Percentiles rank a stretch among this genome's conserved stretches.
phyloP scores from a whole-genome alignment of 805 yeast species.

The Yarrowia divulgata region DNA sequence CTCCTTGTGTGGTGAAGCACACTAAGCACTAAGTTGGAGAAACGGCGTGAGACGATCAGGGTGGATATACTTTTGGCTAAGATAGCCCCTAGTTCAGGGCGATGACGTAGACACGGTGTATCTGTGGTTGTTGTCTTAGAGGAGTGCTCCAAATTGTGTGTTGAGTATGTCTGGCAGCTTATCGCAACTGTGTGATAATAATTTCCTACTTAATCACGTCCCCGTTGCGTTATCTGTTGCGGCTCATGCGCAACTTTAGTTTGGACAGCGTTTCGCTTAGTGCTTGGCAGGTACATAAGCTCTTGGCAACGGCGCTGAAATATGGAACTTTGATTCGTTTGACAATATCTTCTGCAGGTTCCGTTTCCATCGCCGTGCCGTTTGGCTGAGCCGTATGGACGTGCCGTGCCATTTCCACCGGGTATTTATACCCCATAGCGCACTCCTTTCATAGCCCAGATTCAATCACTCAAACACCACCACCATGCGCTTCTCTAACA shows the following conservation, averaged over 20 bases:
- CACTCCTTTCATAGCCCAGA: too few relatives aligned
- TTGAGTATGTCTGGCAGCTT: too few relatives aligned
- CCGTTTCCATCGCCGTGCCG: too few relatives aligned
- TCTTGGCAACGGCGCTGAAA: constrained; percentile 18
- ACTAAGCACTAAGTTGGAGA: constrained; percentile 3
- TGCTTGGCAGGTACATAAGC: background rate
- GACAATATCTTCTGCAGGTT: background rate
- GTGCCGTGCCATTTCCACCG: too few relatives aligned
- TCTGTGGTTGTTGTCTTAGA: too few relatives aligned
- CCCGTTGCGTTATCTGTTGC: background rate
- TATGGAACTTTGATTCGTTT: background rate
- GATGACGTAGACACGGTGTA: too few relatives aligned
- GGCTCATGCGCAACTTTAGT: background rate
- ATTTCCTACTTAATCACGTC: too few relatives aligned
- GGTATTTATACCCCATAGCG: too few relatives aligned
- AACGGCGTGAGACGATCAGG: constrained; percentile 24
- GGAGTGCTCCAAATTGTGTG: too few relatives aligned
- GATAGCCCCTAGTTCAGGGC: background rate
- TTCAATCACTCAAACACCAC: background rate
- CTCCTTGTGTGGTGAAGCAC: too few relatives aligned
- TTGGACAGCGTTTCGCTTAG: background rate
- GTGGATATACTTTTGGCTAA: constrained; percentile 7
- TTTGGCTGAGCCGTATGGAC: too few relatives aligned
- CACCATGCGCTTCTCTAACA: constrained; percentile 10
- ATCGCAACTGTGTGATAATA: too few relatives aligned